These are phyloP conservation scores for Calonectria ilicicola DNA, from an alignment of 2,329 filamentous ascomycete species.

Conservation along the genomic window DNA sequence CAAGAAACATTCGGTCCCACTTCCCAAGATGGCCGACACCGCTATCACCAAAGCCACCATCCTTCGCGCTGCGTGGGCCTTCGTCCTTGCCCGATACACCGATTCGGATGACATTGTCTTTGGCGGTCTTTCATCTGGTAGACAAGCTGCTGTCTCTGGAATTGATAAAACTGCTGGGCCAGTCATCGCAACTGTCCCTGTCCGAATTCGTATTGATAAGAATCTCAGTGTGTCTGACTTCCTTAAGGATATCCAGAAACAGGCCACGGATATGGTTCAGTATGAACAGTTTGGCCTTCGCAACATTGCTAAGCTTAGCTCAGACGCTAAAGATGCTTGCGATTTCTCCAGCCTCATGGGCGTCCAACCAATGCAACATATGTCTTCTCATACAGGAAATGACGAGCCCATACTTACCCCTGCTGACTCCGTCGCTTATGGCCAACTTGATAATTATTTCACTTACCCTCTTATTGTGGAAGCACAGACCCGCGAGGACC, in stretches of 20 bases:
- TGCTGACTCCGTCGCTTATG: not conserved
- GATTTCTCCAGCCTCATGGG: constrained; percentile 45
- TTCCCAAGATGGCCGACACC: constrained; percentile 19
- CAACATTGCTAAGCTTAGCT: constrained; percentile 30
- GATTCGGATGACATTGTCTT: constrained; percentile 54
- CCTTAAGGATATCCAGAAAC: constrained; percentile 23
- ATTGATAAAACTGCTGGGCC: constrained; percentile 39
- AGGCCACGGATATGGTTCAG: constrained; percentile 25
- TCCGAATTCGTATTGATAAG: constrained; percentile 52
- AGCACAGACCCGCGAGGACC: not conserved
- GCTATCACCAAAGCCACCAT: constrained; percentile 25
- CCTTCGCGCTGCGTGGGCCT: constrained; percentile 59
- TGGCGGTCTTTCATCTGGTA: constrained; percentile 56
- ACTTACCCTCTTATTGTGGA: constrained; percentile 8
- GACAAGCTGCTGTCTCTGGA: constrained; percentile 38
- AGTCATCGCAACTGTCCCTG: constrained; percentile 55
- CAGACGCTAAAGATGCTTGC: constrained; percentile 29
- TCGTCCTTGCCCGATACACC: constrained; percentile 62
- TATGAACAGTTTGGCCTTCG: constrained; percentile 29
- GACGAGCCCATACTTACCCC: not conserved
- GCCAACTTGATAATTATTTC: not conserved
- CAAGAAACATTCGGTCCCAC: constrained; percentile 61
- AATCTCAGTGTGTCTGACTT: constrained; percentile 8
- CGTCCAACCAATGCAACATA: constrained; percentile 34
- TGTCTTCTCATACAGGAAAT: not conserved